Base-by-base conservation (phyloP, 805 yeast genomes). In the Metschnikowia gruessii region DNA sequence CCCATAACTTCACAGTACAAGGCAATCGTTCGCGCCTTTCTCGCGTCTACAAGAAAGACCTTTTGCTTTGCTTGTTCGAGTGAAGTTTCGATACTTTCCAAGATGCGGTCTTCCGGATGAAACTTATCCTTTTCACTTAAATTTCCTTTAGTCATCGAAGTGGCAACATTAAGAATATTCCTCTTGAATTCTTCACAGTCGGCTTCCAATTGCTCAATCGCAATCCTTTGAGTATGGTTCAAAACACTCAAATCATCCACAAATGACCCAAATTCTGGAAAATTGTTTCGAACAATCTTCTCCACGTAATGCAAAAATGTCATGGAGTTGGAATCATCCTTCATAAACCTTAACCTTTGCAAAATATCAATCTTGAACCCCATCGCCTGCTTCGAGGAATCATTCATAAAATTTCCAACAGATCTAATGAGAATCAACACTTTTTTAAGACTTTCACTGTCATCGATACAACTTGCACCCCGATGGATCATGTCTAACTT, bases 361-460 rank as follows among this genome's bases (percentile, higher is more conserved):
- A 94, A 74, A n/a, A 97, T 87, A 37, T 87, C 84, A 49, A 94
- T 71, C 58, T 86, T 85, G 75, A 95, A 95, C 3, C 99, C 99
- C 54, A 80, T 77, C 1, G 97, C 98, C 63, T 90, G 96, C 57
- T 90, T 91, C 2, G 88, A 75, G n/a, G 81, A 72, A 58, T 90
- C 96, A 63, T 95, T 94, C 99, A 94, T 94, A 63, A 83, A 92
- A 64, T 94, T 94, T 49, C 99, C 99, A 42, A 94, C 94, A 3
- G 91, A 83, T 52, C 91, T 72, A 51, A 94, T 92, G 39, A 94
- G 81, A 46, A 87, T 90, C 59, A 95, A 77, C 13, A 94, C 82
- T 45, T 80, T 77, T 51, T 82, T 79, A 59, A 95, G 74, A 42
- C 81, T 80, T 15, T 77, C 78, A 1, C 96, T 87, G 21, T 76